phyloP scores from a whole-genome alignment of 2,329 filamentous ascomycete genomes.

The Sphaerulina musiva region DNA sequence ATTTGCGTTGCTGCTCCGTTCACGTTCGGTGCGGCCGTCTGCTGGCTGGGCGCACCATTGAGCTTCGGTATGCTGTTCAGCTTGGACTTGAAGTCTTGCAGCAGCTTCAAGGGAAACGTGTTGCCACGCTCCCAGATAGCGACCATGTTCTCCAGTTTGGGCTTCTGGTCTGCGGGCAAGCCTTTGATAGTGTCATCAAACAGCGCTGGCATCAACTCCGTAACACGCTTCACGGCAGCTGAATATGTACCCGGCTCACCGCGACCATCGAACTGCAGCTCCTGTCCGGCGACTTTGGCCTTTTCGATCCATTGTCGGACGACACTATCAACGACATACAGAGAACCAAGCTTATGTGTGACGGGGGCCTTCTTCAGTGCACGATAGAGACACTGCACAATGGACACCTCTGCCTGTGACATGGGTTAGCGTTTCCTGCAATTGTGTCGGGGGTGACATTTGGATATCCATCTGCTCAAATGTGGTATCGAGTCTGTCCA shows the following conservation, averaged over 20 bases:
- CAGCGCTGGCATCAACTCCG: slow-evolving; percentile 83
- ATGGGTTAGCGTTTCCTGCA: background rate
- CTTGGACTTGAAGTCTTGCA: slow-evolving; percentile 73
- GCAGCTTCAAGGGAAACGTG: slow-evolving; percentile 77
- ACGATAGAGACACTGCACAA: slow-evolving; percentile 94
- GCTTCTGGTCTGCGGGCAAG: slow-evolving; percentile 92
- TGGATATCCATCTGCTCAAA: background rate
- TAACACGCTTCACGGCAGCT: slow-evolving; percentile 92
- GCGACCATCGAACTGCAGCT: slow-evolving; percentile 57
- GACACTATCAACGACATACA: slow-evolving; percentile 99
- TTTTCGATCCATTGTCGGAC: slow-evolving; percentile 97
- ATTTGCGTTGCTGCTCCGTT: background rate
- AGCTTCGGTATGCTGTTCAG: slow-evolving; percentile 21
- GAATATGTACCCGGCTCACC: slow-evolving; percentile 89
- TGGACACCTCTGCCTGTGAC: slow-evolving; percentile 79
- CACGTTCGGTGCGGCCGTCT: slow-evolving; percentile 11
- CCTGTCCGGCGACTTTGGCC: slow-evolving; percentile 76
- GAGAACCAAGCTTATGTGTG: slow-evolving; percentile 95
- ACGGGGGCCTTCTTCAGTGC: slow-evolving; percentile 92
- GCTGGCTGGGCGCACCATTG: slow-evolving; percentile 15
- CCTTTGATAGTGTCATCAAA: slow-evolving; percentile 92
- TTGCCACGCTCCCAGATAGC: slow-evolving; percentile 97
- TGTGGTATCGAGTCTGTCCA: background rate
- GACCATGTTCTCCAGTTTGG: slow-evolving; percentile 90
- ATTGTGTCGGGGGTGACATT: background rate